Base-by-base conservation (phyloP, 169 alveolate genomes). In the Eimeria brunetti region DNA sequence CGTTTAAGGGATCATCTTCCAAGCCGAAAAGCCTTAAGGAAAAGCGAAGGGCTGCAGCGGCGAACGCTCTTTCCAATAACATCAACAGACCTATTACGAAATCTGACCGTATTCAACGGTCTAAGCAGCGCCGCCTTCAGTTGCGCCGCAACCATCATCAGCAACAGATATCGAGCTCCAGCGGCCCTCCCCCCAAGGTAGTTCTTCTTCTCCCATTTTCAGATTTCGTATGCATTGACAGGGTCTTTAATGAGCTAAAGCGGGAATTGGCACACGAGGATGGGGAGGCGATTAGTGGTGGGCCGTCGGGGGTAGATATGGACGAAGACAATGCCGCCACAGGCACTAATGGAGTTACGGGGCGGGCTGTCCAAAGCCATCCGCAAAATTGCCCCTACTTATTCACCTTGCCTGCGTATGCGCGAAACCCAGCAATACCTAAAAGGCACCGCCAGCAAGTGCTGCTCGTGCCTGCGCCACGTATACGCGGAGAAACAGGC, bases 401-500 rank as follows among this genome's bases (percentile, higher is more conserved):
- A 33, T 83, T 49, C 33, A 56, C 96, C 24, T 71, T 92, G 80
- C 96, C 96, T 22, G 88, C 71, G 8, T 92, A 92, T 83, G 96
- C 96, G 14, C 24, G 96, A 30, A 80, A 88, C 64, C 93, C 96
- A 14, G 24, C 64, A 11, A 76, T 92, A 36, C 96, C 96, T 49
- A 73, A 73, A 27, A 88, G 78, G 60, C 62, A 78, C 36, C 95
- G 49, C 33, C 95, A 94, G 91, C 93, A 73, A 58, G 46, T 88
- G 60, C 33, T 89, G 83, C 58, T 94, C 14, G 64, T 94, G 9
- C 96, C 94, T 20, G 94, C 96, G 38, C 93, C 96, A 11, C 86
- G 92, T 81, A 58, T 85, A 20, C 41, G 16, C 24, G 88, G 24
- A 4, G 88, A 44, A 9, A 18, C 49, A 44, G 90, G 73, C 44